Percentiles rank a stretch among this genome's conserved stretches.
Evolutionary conservation across 1,284 basidiomycete species (phyloP).

Genomic region (Rhodotorula sp.): DNA sequence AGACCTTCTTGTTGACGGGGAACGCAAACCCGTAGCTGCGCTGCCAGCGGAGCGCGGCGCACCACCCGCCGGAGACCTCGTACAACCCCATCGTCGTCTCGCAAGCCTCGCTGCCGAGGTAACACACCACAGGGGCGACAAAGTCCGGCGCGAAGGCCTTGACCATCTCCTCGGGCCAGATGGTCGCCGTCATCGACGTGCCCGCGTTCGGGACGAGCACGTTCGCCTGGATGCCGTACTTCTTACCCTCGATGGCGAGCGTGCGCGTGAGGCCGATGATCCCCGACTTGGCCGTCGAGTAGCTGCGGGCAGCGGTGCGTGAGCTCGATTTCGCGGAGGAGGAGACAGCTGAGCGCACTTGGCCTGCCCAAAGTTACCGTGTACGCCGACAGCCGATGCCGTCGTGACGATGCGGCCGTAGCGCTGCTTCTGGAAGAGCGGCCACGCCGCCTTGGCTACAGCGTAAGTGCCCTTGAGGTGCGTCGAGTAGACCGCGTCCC

Average conservation of each 20-base stretch:
- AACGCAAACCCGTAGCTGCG: conserved; percentile 79
- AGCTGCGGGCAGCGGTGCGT: conserved; percentile 48
- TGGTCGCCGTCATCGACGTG: conserved; percentile 72
- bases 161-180: conserved; percentile 90
- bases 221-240: conserved; percentile 88
- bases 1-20: conserved; percentile 70
- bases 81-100: conserved; percentile 77
- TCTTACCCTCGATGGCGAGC: conserved; percentile 87
- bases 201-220: conserved; percentile 52
- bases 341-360: conserved; percentile 44
- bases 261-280: conserved; percentile 88
- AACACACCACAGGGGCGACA: conserved; percentile 88
- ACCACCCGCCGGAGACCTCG: conserved; percentile 91
- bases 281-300: conserved; percentile 89
- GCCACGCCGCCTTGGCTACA: conserved; percentile 88
- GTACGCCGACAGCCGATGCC: conserved; percentile 70
- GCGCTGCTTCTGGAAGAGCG: conserved; percentile 94
- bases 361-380: conserved; percentile 86
- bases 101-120: conserved; percentile 80
- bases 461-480: conserved; percentile 70
- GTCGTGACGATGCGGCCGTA: conserved; percentile 96
- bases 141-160: conserved; percentile 95
- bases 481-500: conserved; percentile 88
- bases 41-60: conserved; percentile 90
- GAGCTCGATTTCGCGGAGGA: neutral